phyloP scores from a whole-genome alignment of 192 early-diverging fungal genomes.

The Coemansia sp. region DNA sequence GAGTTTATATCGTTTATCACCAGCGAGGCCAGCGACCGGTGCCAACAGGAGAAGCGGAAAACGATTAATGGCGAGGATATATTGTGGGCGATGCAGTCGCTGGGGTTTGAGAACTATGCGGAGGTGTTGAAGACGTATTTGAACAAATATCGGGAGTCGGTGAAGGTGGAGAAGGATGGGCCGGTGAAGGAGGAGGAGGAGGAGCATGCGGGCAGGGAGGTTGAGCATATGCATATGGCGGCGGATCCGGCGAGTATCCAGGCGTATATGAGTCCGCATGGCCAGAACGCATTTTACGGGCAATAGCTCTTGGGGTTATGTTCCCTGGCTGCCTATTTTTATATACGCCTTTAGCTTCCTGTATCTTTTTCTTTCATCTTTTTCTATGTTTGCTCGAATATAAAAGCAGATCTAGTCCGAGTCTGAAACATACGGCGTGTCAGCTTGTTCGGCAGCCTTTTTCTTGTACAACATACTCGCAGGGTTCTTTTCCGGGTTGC shows the following conservation, averaged over 20 bases:
- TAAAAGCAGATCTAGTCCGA: slow-evolving; percentile 23
- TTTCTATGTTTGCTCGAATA: not conserved
- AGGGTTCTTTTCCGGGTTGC: slow-evolving; percentile 74
- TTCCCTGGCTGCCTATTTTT: not conserved
- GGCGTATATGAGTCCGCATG: slow-evolving; percentile 46
- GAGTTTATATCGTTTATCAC: slow-evolving; percentile 99
- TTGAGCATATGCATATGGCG: slow-evolving; percentile 25
- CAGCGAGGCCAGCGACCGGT: slow-evolving; percentile 95
- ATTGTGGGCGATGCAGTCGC: slow-evolving; percentile 94
- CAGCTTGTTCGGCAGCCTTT: slow-evolving; percentile 26
- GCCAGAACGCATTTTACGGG: slow-evolving; percentile 45
- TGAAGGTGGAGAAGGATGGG: slow-evolving; percentile 50
- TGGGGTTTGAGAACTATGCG: slow-evolving; percentile 97
- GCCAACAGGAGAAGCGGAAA: slow-evolving; percentile 92
- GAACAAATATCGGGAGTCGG: slow-evolving; percentile 76
- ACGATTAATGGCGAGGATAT: slow-evolving; percentile 99
- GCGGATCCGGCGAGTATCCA: slow-evolving; percentile 30
- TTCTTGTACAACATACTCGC: slow-evolving; percentile 59
- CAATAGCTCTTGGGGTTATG: not conserved
- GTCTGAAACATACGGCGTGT: slow-evolving; percentile 45
- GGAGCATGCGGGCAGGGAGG: slow-evolving; percentile 14
- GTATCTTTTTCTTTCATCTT: not conserved
- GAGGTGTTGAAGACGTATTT: slow-evolving; percentile 89
- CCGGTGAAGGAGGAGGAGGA: slow-evolving; percentile 21
- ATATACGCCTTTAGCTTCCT: not conserved